Base-by-base conservation (phyloP, 208 protist genomes). In the Lotmaria passim region DNA sequence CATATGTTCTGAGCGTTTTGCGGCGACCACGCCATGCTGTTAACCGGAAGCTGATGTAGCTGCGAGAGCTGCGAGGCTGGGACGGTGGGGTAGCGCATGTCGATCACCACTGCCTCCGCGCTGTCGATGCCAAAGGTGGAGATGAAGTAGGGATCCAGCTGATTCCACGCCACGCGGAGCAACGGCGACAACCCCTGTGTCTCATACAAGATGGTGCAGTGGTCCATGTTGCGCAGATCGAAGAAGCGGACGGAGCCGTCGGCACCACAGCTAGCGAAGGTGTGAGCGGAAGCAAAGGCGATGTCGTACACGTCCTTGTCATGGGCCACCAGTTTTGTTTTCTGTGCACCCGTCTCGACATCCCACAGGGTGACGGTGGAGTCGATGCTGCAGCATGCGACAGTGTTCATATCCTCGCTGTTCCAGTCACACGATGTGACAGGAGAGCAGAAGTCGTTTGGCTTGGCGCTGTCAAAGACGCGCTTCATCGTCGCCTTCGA, bases 291-390 rank as follows among this genome's bases (percentile, higher is more conserved):
- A 2, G 92, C 86, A 78, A 99, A 99, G 17, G 98, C 98, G 38
- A 99, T 98, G 77, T 99, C 99, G 76, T 98, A 99, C 8, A 99
- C 99, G 71, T 99, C 99, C 78, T 99, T 99, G 83, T 99, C 99
- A 86, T 99, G 98, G 11, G 99, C 98, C 33, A 99, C 99, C 15
- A 99, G 84, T 83, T 99, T 98, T 23, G 97, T 99, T 47, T 83
- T 87, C 15, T 97, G 88, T 69, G 83, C 66, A 19, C 75, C 75
- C 28, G 53, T 83, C 82, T 98, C 92, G 28, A 99, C 81, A 69
- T 99, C 96, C 98, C 98, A 99, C 47, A 99, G 98, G 7, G 98
- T 99, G 44, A 99, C 99, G 1, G 98, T 99, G 3, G 98, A 99
- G 87, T 99, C 98, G 34, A 99, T 99, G 73, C 87, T 96, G 43